phyloP scores from a whole-genome alignment of 768 basidiomycete species.

The Collybia mongolica region DNA sequence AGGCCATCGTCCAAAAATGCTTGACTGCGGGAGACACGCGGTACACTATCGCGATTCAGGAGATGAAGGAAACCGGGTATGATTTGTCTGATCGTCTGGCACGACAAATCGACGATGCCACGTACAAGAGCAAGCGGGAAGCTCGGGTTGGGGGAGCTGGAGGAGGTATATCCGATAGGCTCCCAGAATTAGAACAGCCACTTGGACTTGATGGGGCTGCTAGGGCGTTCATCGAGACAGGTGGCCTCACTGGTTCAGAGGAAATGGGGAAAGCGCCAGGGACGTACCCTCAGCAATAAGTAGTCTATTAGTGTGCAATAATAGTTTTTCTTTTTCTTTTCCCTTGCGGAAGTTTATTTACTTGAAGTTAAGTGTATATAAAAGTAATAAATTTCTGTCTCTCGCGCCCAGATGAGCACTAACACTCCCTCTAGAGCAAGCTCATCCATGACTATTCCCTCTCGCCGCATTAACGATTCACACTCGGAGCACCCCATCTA shows the following conservation, averaged over 20 bases:
- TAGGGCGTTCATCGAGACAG: constrained; percentile 30
- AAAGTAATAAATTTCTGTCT: no score
- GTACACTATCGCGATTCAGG: constrained; percentile 62
- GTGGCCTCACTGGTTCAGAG: constrained; percentile 18
- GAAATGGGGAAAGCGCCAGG: constrained; percentile 6
- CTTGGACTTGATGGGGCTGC: constrained; percentile 24
- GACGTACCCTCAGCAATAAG: neutral
- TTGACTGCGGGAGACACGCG: constrained; percentile 55
- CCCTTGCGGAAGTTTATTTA: no score
- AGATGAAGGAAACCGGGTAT: constrained; percentile 68
- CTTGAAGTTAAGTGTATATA: no score
- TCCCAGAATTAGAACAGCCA: neutral
- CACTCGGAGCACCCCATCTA: no score
- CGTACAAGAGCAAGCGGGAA: neutral
- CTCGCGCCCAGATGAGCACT: no score
- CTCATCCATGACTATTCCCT: no score
- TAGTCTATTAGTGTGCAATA: neutral
- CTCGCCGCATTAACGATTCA: no score
- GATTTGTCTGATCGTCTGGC: constrained; percentile 18
- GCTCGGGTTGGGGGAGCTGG: neutral
- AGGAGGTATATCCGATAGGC: neutral
- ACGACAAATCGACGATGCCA: constrained; percentile 8
- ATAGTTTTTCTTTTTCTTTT: no score
- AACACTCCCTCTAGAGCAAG: no score
- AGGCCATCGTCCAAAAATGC: constrained; percentile 59